These are phyloP conservation scores for Pythium volutum DNA, from an alignment of 352 stramenopile genomes.

Conservation along the genomic window DNA sequence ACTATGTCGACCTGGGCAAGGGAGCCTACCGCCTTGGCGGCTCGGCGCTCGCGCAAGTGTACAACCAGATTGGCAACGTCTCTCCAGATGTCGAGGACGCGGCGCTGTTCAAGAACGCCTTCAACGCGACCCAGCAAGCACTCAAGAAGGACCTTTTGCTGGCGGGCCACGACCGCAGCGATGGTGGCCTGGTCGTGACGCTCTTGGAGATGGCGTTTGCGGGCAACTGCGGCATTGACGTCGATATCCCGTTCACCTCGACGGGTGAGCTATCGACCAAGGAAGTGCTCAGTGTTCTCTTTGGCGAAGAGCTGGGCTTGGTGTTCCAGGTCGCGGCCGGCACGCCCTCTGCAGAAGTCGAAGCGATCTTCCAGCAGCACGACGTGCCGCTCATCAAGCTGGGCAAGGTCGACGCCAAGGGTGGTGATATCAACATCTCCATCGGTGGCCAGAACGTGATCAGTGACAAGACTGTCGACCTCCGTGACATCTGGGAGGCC, in stretches of 20 bases:
- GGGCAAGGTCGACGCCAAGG: constrained; percentile 79
- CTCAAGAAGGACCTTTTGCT: constrained; percentile 91
- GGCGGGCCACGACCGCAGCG: constrained; percentile 97
- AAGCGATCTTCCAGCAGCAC: constrained; percentile 83
- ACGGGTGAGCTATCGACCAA: constrained; percentile 36
- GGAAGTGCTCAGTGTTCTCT: constrained; percentile 83
- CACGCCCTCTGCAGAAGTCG: constrained; percentile 53
- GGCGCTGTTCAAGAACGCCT: constrained; percentile 90
- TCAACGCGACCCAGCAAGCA: constrained; percentile 91
- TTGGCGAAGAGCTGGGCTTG: constrained; percentile 97
- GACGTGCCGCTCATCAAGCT: constrained; percentile 89
- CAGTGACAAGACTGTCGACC: constrained; percentile 67
- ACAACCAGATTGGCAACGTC: constrained; percentile 82
- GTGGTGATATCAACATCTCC: constrained; percentile 88
- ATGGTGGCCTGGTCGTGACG: constrained; percentile 95
- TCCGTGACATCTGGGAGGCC: constrained; percentile 97
- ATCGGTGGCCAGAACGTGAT: constrained; percentile 82
- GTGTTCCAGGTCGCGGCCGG: constrained; percentile 93
- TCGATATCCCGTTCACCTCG: constrained; percentile 79
- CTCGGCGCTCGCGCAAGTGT: constrained; percentile 95
- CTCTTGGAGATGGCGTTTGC: constrained; percentile 99
- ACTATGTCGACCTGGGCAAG: constrained; percentile 95
- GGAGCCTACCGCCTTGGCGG: constrained; percentile 93
- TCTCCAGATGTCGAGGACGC: constrained; percentile 94
- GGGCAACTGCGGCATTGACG: constrained; percentile 95